Conservation (phyloP, 2,329 filamentous ascomycete genomes). For the Trichoderma sp. region DNA sequence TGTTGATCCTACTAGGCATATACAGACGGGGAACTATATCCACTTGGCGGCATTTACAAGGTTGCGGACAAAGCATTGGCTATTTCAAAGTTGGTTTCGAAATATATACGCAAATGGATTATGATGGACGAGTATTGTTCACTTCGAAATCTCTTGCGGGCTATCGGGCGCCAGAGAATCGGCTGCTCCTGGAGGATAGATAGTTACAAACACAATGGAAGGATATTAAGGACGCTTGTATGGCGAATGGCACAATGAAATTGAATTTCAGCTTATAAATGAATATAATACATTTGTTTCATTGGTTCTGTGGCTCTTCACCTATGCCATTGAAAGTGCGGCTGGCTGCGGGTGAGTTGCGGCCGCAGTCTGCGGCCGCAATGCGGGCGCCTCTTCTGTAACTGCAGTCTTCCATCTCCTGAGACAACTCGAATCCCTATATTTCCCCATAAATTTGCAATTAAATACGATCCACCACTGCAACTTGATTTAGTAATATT, state of each 20-base stretch:
- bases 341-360: background rate
- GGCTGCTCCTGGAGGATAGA: too few relatives aligned
- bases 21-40: too few relatives aligned
- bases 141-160: conserved; percentile 16
- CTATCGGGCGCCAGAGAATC: background rate
- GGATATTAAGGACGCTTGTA: too few relatives aligned
- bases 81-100: too few relatives aligned
- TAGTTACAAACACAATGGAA: too few relatives aligned
- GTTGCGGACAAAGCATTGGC: too few relatives aligned
- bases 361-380: background rate
- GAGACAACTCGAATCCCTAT: background rate
- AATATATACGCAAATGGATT: too few relatives aligned
- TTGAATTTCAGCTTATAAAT: background rate
- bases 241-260: accelerated
- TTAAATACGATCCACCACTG: background rate
- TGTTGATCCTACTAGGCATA: too few relatives aligned
- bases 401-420: background rate
- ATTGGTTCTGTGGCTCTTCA: background rate
- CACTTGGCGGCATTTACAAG: too few relatives aligned
- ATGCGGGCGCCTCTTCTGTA: background rate
- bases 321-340: background rate
- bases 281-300: background rate
- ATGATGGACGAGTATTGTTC: background rate
- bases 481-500: background rate
- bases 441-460: background rate